These are phyloP conservation scores for Kodamaea fukazawae DNA, from an alignment of 805 yeast species.

Conservation along the genomic window DNA sequence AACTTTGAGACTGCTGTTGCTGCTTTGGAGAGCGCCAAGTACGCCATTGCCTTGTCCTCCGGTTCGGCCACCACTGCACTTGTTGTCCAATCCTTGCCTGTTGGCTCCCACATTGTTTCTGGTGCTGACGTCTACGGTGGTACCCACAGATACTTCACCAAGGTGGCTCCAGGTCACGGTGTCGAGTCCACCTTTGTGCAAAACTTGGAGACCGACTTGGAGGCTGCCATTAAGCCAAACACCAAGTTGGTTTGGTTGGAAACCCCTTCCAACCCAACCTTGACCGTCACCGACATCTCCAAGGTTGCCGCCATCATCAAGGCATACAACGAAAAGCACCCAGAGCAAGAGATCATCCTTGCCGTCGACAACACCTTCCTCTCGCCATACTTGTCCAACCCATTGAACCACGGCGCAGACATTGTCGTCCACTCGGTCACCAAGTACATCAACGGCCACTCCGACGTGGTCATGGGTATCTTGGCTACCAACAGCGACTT, in stretches of 20 bases:
- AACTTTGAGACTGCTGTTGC: slow-evolving; percentile 79
- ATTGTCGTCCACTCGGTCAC: slow-evolving; percentile 87
- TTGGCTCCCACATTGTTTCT: slow-evolving; percentile 70
- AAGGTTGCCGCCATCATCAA: slow-evolving; percentile 57
- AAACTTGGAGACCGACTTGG: slow-evolving; percentile 59
- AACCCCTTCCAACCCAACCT: slow-evolving; percentile 86
- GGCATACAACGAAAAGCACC: slow-evolving; percentile 40
- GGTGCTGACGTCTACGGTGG: slow-evolving; percentile 91
- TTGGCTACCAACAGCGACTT: slow-evolving; percentile 64
- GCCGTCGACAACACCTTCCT: slow-evolving; percentile 88
- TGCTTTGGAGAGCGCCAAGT: slow-evolving; percentile 69
- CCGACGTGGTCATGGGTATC: slow-evolving; percentile 86
- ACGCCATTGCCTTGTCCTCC: slow-evolving; percentile 77
- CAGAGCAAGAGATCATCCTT: slow-evolving; percentile 49
- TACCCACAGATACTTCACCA: slow-evolving; percentile 85
- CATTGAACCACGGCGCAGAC: slow-evolving; percentile 80
- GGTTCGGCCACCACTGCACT: slow-evolving; percentile 85
- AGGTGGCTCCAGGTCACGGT: slow-evolving; percentile 79
- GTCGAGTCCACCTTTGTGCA: slow-evolving; percentile 66
- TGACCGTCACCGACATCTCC: slow-evolving; percentile 71
- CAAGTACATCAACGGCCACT: slow-evolving; percentile 88
- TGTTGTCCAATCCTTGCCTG: slow-evolving; percentile 68
- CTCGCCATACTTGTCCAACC: slow-evolving; percentile 85
- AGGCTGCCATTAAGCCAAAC: slow-evolving; percentile 51
- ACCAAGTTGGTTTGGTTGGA: slow-evolving; percentile 85